phyloP scores from a whole-genome alignment of 2,329 filamentous ascomycete species.

The Colletotrichum somersetense region DNA sequence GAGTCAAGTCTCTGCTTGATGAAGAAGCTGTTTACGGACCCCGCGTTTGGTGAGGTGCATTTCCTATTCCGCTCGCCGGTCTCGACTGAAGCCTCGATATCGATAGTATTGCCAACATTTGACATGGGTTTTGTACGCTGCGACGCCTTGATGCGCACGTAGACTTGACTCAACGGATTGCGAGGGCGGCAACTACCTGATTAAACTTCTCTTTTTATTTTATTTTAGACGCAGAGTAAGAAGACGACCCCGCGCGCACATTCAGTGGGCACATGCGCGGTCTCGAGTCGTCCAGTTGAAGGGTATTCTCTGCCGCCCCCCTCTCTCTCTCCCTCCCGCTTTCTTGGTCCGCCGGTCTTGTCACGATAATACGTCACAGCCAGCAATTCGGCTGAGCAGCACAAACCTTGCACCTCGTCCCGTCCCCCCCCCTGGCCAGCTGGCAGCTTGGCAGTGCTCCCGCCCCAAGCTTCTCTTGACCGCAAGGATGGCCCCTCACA shows the following conservation, averaged over 20 bases:
- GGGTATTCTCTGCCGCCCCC: not conserved
- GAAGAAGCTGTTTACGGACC: constrained; percentile 9
- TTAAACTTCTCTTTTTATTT: not conserved
- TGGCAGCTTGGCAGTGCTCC: not conserved
- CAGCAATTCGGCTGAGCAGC: constrained; percentile 11
- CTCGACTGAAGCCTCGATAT: not conserved
- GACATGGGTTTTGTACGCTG: no score
- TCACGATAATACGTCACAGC: constrained; percentile 18
- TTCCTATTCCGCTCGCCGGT: not conserved
- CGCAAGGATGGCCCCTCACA: constrained; percentile 24
- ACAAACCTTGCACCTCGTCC: not conserved
- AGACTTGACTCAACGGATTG: constrained; percentile 1
- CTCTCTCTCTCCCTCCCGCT: not conserved
- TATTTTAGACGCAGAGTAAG: not conserved
- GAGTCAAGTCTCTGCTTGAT: not conserved
- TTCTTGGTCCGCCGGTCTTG: constrained; percentile 1
- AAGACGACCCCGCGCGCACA: not conserved
- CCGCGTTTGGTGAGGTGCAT: not conserved
- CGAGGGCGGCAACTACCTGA: not conserved
- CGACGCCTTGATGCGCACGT: not conserved
- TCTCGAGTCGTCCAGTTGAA: not conserved
- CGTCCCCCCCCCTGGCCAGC: not conserved
- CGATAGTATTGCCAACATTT: not conserved
- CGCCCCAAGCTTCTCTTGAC: constrained; percentile 1
- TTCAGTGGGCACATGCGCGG: not conserved